Evolutionary conservation across 1,284 basidiomycete species (phyloP), one percentile per base, ranked within the genome.

Genomic region (Malassezia brasiliensis): DNA sequence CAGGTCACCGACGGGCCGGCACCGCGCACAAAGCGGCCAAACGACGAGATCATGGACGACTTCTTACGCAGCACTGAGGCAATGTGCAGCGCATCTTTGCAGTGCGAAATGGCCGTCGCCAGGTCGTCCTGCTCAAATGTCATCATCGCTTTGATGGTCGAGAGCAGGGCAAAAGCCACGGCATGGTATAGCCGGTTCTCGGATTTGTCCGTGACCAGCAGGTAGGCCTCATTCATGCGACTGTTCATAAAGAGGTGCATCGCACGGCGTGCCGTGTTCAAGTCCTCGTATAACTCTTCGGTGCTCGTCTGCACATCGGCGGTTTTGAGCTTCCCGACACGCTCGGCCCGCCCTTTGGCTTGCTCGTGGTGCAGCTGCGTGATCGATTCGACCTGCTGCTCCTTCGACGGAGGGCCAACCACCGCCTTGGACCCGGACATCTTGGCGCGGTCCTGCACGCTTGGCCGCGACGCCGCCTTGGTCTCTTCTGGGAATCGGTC

Each of bases 141-240:
- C 72, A 74, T 74, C 59, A 74, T 66, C n/a, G 65, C 70, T 53
- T 74, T 74, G 61, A 74, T 73, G 22, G 67, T 66, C 14, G 68
- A 65, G 28, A 74, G 71, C 25, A 74, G 58, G 32, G 66, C 68
- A 47, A 64, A 63, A 8, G 68, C 72, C 48, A 74, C 62, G 3
- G 72, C 70, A 42, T 73, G 69, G 64, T 74, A 74, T 28, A 74
- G 61, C 11, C 64, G 59, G 11, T 36, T 47, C 52, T 73, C 70
- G 10, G 68, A 62, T 49, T 67, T 41, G 53, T 60, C 53, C 35
- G 66, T 50, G 48, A 73, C 59, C 45, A 70, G 62, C 17, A 60
- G 53, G 50, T 74, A 68, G 50, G 72, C 72, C 49, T 73, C 70
- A 34, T 69, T 52, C 72, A 74, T 74, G 41, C 65, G 54, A 30